phyloP scores from a whole-genome alignment of 495 filamentous ascomycete species.

The Venustampulla echinocandica region DNA sequence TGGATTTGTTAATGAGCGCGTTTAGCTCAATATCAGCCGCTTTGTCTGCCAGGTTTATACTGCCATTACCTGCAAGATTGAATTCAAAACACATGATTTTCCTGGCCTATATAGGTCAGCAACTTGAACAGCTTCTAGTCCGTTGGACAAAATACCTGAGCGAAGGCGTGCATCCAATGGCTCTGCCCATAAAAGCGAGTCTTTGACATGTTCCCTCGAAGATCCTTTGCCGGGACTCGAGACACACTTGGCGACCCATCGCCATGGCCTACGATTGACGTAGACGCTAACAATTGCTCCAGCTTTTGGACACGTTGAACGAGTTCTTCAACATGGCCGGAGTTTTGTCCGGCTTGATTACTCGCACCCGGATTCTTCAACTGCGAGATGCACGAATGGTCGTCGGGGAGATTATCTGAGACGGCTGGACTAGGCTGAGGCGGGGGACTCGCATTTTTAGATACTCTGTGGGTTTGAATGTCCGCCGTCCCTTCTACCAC shows the following conservation, averaged over 20 bases:
- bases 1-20: slow-evolving; percentile 17
- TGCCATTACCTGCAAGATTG: slow-evolving; percentile 9
- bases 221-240: slow-evolving; percentile 1
- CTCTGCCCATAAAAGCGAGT: slow-evolving; percentile 43
- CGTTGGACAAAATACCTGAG: slow-evolving; percentile 32
- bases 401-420: background rate
- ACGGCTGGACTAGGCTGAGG: background rate
- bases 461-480: background rate
- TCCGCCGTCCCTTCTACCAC: too few relatives aligned
- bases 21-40: slow-evolving; percentile 11
- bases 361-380: background rate
- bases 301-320: slow-evolving; percentile 2
- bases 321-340: background rate
- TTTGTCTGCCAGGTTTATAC: slow-evolving; percentile 1
- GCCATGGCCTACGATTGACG: background rate
- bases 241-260: slow-evolving; percentile 2
- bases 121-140: background rate
- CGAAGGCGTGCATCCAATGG: slow-evolving; percentile 44
- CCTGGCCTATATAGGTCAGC: slow-evolving; percentile 5
- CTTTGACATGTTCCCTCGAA: slow-evolving; percentile 28
- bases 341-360: background rate
- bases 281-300: slow-evolving; percentile 5
- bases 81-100: slow-evolving; percentile 7
- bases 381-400: background rate
- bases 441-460: background rate